These are phyloP conservation scores for Fusarium oxysporum DNA, from an alignment of 2,329 filamentous ascomycete genomes.

Conservation along the genomic window DNA sequence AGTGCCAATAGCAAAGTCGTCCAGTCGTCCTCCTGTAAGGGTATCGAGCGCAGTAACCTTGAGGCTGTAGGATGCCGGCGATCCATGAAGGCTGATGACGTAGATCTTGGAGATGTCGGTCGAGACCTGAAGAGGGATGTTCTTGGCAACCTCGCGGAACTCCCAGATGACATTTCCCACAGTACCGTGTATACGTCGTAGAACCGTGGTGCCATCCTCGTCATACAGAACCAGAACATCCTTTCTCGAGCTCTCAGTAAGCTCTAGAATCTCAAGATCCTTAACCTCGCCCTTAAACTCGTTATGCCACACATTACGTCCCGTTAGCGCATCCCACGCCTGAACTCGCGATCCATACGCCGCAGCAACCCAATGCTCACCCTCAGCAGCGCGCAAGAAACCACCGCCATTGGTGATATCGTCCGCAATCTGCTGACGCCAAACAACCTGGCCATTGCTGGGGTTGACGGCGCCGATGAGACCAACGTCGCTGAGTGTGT, in stretches of 20 bases:
- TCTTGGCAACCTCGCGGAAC: conserved; percentile 74
- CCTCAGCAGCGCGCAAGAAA: conserved; percentile 79
- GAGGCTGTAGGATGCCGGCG: conserved; percentile 77
- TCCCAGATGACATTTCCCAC: conserved; percentile 85
- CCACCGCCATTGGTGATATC: conserved; percentile 60
- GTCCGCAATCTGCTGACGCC: conserved; percentile 81
- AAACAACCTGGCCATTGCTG: conserved; percentile 83
- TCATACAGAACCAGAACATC: conserved; percentile 79
- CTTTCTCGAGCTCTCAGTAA: conserved; percentile 72
- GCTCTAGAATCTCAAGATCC: conserved; percentile 82
- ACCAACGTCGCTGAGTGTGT: conserved; percentile 86
- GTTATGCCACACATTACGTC: conserved; percentile 80
- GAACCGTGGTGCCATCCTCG: conserved; percentile 65
- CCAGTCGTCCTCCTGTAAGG: conserved; percentile 75
- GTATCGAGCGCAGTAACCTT: conserved; percentile 81
- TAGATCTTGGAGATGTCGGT: conserved; percentile 77
- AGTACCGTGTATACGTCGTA: conserved; percentile 78
- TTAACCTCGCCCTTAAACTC: conserved; percentile 68
- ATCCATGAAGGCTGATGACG: conserved; percentile 79
- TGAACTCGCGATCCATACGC: conserved; percentile 77
- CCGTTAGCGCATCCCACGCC: conserved; percentile 86
- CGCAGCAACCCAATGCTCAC: conserved; percentile 80
- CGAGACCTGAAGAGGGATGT: conserved; percentile 80
- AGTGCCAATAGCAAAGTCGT: conserved; percentile 77
- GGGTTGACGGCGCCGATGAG: conserved; percentile 92